Percentiles rank a stretch among this genome's conserved stretches.
phyloP scores from a whole-genome alignment of 1,284 basidiomycete species.

The Crucibulum cyathiforme region DNA sequence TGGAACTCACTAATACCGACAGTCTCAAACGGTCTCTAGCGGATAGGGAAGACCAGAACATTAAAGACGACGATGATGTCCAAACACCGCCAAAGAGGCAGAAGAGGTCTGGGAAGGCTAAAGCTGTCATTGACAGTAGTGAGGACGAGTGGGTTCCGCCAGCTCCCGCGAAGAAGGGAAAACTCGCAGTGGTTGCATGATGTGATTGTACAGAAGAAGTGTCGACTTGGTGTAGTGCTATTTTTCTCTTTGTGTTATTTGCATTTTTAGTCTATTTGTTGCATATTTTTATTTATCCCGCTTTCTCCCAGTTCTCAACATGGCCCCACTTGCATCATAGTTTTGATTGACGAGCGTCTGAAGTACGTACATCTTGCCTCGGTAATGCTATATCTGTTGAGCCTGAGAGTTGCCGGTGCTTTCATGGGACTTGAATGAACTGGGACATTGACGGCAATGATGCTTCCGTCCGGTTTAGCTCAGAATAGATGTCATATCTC shows the following conservation, averaged over 20 bases:
- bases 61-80: constrained; percentile 12
- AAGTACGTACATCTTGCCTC: not conserved
- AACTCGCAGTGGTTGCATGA: constrained; percentile 14
- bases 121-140: constrained; percentile 12
- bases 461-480: not conserved
- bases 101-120: constrained; percentile 19
- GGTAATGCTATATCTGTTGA: not conserved
- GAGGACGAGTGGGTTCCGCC: constrained; percentile 20
- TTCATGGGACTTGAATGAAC: not conserved
- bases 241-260: not conserved
- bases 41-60: constrained; percentile 18
- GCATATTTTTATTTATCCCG: not conserved
- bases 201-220: not conserved
- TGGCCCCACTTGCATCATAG: not conserved
- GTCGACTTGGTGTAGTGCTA: not conserved
- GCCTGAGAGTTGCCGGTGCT: not conserved
- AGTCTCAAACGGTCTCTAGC: constrained; percentile 35
- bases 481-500: not conserved
- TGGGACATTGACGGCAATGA: not conserved
- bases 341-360: not conserved
- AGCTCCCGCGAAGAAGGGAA: constrained; percentile 22
- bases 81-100: constrained; percentile 47
- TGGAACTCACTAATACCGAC: constrained; percentile 48
- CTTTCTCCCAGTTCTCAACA: not conserved
- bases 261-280: not conserved